These are phyloP conservation scores for Pseudopyrenochaeta lycopersici DNA, from an alignment of 2,329 filamentous ascomycete genomes.

Conservation along the genomic window DNA sequence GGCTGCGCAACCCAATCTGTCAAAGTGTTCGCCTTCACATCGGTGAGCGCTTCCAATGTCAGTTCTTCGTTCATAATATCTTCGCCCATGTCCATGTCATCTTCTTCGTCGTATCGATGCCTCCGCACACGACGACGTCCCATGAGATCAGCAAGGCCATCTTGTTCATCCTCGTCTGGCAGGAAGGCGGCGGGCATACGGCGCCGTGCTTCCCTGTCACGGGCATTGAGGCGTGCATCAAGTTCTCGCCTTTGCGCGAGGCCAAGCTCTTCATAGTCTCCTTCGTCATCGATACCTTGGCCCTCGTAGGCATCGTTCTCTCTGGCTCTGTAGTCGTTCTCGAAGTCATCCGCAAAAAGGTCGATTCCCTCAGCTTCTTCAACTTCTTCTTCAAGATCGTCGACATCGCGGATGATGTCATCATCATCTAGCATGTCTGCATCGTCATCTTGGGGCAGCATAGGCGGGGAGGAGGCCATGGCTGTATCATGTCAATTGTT, in stretches of 20 bases:
- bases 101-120: conserved; percentile 94
- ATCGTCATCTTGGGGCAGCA: conserved; percentile 73
- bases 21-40: conserved; percentile 91
- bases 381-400: conserved; percentile 73
- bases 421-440: conserved; percentile 76
- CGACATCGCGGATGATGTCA: conserved; percentile 70
- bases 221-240: conserved; percentile 75
- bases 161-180: conserved; percentile 84
- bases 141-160: conserved; percentile 83
- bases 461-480: conserved; percentile 68
- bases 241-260: conserved; percentile 72
- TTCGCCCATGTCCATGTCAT: conserved; percentile 86
- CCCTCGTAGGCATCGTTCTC: conserved; percentile 71
- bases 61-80: conserved; percentile 97
- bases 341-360: conserved; percentile 75
- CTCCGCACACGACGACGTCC: conserved; percentile 84
- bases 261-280: conserved; percentile 77
- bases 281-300: conserved; percentile 81
- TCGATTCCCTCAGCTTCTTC: conserved; percentile 76
- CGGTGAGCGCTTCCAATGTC: conserved; percentile 86
- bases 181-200: conserved; percentile 77
- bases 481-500: conserved; percentile 51
- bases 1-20: conserved; percentile 95
- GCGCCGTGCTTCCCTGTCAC: conserved; percentile 74
- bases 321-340: conserved; percentile 65